Evolutionary conservation across 2,329 filamentous ascomycete species (phyloP), one percentile per base, ranked within the genome.

Genomic region (Trichoderma atrobrunneum): DNA sequence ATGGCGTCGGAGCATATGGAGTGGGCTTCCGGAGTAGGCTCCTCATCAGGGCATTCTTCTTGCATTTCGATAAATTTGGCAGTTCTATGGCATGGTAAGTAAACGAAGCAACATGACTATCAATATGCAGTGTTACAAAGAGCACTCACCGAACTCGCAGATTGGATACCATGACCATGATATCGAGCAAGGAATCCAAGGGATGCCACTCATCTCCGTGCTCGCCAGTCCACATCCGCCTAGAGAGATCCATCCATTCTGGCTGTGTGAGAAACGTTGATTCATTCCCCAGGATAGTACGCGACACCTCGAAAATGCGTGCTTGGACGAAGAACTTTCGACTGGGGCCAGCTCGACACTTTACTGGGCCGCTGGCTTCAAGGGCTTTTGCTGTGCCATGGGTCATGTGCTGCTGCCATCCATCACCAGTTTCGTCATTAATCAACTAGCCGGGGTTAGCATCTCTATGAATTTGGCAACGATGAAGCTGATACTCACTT

Each of bases 341-440:
- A 2, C 77, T 79, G 7, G 71, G 67, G 1, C 75, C 76, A 5
- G 76, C 73, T 2, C 43, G 32, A 34, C 77, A 81, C 1, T 73
- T 57, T 18, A 65, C 28, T 16, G 80, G 78, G 0, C 80, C 80
- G 3, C 72, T 75, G 0, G 79, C 79, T 3, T 80, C 70, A 1
- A 82, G 73, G 0, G 80, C 80, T 0, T 73, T 79, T 0, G 78
- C 77, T 0, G 80, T 82, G 8, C 80, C 80, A 28, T 81, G 78
- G 0, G 81, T 77, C 28, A 82, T 75, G 12, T 82, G 80, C 7
- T 80, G 79, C 5, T 80, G 39, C 80, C 80, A 82, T 0, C 78
- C 79, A 21, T 78, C 72, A 0, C 79, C 80, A 0, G 79, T 78
- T 0, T 76, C 71, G 30, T 81, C 80, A 1, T 75, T 78, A 76